Base-by-base conservation (phyloP, 768 basidiomycete species). In the Trichaptum fuscoviolaceum region DNA sequence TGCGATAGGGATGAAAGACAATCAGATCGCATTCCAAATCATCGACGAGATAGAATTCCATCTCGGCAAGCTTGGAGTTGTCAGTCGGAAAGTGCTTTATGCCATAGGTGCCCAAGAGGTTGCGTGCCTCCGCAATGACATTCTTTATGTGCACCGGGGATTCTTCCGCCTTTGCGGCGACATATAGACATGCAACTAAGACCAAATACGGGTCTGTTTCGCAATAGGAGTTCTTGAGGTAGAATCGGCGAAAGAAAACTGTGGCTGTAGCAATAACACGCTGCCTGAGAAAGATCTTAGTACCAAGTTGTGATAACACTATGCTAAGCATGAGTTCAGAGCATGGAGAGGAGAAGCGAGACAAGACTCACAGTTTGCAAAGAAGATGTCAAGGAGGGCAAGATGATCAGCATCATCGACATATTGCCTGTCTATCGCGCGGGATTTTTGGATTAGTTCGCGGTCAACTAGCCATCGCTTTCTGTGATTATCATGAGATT, bases 21-120 rank as follows among this genome's bases (percentile, higher is more conserved):
- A 89, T 85, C 58, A 99, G 80, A 76, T 99, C 94, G 72, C 96
- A 98, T 75, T 97, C 95, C 27, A 99, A 85, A 74, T 99, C 96
- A 73, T 94, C 94, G 25, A 99, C 89, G 10, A 99, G 87, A 78
- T 96, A 99, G 79, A 99, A 99, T 75, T 99, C 96, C 96, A 98
- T 98, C 76, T 99, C 97, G 3, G 96, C 97, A 17, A 99, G 81
- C 73, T 94, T 95, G 12, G 90, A 85, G 71, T 96, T 91, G 73
- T 97, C 95, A 0, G 90, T 84, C 0, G 92, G 87, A 73, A 97
- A 96, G n/a, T 84, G 77, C 73, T 91, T 90, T 73, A 91, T 81
- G 5, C 83, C 85, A 71, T 92, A 92, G 23, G 86, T 87, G 64
- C 83, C 84, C 74, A 96, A 97, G 58, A 95, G 76, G 7, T 82